Percentiles rank a stretch among this genome's conserved stretches.
Evolutionary conservation across 352 stramenopile genomes (phyloP).

Genomic region (Albugo laibachii): DNA sequence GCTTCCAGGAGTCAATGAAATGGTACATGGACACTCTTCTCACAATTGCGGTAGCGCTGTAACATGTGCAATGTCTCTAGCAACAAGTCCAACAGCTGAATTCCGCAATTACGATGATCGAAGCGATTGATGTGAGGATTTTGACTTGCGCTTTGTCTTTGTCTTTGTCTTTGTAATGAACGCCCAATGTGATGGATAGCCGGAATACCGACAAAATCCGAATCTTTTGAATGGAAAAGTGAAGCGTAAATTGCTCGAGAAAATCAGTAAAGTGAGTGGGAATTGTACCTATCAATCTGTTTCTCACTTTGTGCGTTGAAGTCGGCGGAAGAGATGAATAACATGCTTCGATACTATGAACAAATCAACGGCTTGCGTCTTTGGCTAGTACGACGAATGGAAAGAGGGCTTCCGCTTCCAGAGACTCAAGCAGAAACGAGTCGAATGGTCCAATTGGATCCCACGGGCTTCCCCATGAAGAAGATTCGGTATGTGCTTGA

Average conservation of each 20-base stretch:
- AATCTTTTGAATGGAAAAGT: slow-evolving; percentile 66
- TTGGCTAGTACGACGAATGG: slow-evolving; percentile 67
- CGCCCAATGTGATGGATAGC: too few species aligned
- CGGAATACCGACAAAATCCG: slow-evolving; percentile 43
- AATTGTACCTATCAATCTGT: not conserved
- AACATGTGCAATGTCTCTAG: slow-evolving; percentile 9
- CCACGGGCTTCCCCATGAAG: slow-evolving; percentile 67
- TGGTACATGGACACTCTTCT: slow-evolving; percentile 14
- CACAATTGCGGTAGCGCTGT: not conserved
- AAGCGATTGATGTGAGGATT: slow-evolving; percentile 45
- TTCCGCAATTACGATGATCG: slow-evolving; percentile 54
- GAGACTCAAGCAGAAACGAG: slow-evolving; percentile 61
- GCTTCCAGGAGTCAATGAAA: slow-evolving; percentile 54
- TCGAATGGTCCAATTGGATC: slow-evolving; percentile 57
- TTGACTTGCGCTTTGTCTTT: too few species aligned
- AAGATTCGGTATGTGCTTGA: slow-evolving; percentile 27
- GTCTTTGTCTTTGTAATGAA: not conserved
- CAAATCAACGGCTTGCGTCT: slow-evolving; percentile 48
- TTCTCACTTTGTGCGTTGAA: slow-evolving; percentile 3
- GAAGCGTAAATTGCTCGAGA: slow-evolving; percentile 67
- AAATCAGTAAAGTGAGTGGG: slow-evolving; percentile 46
- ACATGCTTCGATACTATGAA: slow-evolving; percentile 69
- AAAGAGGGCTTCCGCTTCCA: slow-evolving; percentile 46
- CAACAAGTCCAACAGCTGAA: slow-evolving; percentile 75
- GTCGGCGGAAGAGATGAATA: slow-evolving; percentile 73